These are phyloP conservation scores for Amphicarpaea edgeworthii DNA, from an alignment of 306 rosid genomes.

Conservation along the genomic window DNA sequence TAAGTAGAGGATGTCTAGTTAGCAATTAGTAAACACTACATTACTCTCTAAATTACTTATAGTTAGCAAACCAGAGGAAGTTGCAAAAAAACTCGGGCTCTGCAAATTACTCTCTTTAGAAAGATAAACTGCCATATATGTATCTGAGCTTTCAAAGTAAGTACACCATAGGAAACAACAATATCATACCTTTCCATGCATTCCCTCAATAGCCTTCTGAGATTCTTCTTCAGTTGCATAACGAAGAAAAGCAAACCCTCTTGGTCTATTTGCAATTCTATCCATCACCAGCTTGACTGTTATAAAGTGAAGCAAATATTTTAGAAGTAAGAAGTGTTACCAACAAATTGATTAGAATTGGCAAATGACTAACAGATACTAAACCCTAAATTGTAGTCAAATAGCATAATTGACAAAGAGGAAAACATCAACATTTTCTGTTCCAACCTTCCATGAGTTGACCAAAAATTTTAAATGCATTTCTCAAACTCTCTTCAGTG, in stretches of 20 bases:
- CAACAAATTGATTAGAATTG: background rate
- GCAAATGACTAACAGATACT: background rate
- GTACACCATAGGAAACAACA: background rate
- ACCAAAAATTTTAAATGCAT: conserved; percentile 78
- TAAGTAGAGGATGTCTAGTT: background rate
- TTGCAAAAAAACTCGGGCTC: background rate
- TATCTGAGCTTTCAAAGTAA: conserved; percentile 6
- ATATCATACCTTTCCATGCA: conserved; percentile 89
- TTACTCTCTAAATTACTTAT: background rate
- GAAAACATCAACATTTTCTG: background rate
- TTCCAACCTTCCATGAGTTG: conserved; percentile 79
- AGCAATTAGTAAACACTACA: background rate
- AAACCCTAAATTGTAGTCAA: conserved; percentile 12
- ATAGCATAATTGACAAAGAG: conserved; percentile 2
- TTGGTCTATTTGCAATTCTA: conserved; percentile 87
- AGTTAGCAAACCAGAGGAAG: background rate
- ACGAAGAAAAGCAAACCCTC: conserved; percentile 92
- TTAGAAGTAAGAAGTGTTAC: background rate
- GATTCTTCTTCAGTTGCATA: conserved; percentile 86
- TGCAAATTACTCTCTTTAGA: background rate
- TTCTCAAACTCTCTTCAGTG: conserved; percentile 83
- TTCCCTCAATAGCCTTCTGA: conserved; percentile 81
- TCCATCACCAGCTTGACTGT: conserved; percentile 96
- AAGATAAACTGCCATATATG: conserved; percentile 12
- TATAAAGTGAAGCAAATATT: conserved; percentile 10